phyloP scores from a whole-genome alignment of 306 rosid species.

The Cercis canadensis region DNA sequence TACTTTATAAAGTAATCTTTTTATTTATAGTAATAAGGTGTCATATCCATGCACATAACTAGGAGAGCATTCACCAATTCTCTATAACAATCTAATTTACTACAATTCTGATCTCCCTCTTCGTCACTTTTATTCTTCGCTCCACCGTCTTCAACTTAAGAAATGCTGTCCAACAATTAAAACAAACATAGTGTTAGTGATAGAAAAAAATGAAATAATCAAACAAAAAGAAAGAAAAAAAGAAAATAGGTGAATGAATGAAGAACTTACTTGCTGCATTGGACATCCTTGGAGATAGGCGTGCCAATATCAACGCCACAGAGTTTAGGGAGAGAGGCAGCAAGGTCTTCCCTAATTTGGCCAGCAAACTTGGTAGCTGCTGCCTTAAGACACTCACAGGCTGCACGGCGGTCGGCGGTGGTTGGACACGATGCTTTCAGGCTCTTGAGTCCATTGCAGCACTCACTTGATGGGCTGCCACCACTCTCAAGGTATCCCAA shows the following conservation, averaged over 20 bases:
- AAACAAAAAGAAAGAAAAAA: no score
- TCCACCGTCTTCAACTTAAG: background rate
- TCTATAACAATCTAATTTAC: no score
- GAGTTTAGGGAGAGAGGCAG: constrained; percentile 18
- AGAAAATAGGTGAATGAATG: background rate
- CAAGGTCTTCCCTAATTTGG: background rate
- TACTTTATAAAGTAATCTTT: no score
- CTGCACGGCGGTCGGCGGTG: background rate
- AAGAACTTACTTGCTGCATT: constrained; percentile 34
- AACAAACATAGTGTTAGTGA: no score
- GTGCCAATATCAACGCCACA: constrained; percentile 31
- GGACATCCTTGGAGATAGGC: constrained; percentile 19
- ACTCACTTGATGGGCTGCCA: background rate
- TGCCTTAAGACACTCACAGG: constrained; percentile 43
- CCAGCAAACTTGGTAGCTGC: background rate
- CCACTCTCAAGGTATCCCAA: constrained; percentile 18
- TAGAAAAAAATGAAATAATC: no score
- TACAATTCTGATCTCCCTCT: background rate
- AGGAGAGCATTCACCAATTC: no score
- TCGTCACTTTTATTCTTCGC: background rate
- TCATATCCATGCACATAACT: no score
- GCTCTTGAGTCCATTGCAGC: background rate
- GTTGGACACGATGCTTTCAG: constrained; percentile 24
- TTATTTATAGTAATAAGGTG: no score
- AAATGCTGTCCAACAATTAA: background rate